phyloP scores from a whole-genome alignment of 2,329 filamentous ascomycete genomes.

The Huntiella moniliformis region DNA sequence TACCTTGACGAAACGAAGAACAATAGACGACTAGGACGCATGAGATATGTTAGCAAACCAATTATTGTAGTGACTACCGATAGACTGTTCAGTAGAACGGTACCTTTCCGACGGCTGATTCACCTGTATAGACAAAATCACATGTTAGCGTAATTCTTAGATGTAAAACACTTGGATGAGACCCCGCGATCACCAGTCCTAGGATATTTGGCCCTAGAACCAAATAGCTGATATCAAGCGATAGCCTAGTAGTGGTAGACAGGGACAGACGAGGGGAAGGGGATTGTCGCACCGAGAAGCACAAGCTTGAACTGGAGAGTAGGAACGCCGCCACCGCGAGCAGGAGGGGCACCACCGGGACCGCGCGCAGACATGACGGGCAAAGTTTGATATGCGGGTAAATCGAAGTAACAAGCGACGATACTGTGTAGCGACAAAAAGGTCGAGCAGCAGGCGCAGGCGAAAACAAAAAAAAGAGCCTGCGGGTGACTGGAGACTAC shows the following conservation, averaged over 20 bases:
- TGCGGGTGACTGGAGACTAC: background rate
- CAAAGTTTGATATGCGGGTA: background rate
- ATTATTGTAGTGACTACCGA: background rate
- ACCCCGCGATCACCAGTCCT: no score
- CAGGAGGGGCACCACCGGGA: conserved; percentile 27
- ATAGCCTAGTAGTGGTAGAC: no score
- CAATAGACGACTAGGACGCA: conserved; percentile 64
- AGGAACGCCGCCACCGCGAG: conserved; percentile 51
- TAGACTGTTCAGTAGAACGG: conserved; percentile 12
- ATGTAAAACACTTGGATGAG: no score
- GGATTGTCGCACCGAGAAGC: conserved; percentile 54
- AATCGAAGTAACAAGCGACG: background rate
- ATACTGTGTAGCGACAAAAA: background rate
- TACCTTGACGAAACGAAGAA: conserved; percentile 96
- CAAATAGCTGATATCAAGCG: conserved; percentile 1
- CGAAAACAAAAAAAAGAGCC: background rate
- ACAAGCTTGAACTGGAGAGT: conserved; percentile 99
- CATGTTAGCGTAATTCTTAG: conserved; percentile 19
- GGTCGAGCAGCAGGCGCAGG: background rate
- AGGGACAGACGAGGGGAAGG: background rate
- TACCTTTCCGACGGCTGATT: conserved; percentile 98
- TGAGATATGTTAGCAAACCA: conserved; percentile 14
- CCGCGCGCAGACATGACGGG: conserved; percentile 67
- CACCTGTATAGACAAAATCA: conserved; percentile 32
- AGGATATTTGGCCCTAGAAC: no score